Evolutionary conservation across 306 rosid genomes (phyloP).

Genomic region (Pueraria montana): DNA sequence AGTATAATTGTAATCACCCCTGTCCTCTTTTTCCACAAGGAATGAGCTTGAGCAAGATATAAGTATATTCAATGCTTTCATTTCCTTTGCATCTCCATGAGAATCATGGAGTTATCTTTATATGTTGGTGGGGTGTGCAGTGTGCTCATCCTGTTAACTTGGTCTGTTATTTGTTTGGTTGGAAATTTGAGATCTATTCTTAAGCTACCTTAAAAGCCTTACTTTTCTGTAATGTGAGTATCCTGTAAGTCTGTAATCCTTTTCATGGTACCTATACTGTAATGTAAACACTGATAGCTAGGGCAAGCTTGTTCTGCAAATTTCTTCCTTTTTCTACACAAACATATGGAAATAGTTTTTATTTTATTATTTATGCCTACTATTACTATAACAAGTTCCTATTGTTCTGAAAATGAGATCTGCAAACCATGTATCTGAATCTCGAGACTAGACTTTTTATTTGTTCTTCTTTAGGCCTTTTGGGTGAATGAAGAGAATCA

Average conservation of each 20-base stretch:
- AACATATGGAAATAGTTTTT: conserved; percentile 22
- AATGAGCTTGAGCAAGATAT: conserved; percentile 14
- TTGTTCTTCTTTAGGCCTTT: conserved; percentile 17
- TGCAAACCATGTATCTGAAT: conserved; percentile 30
- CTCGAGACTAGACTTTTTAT: neutral
- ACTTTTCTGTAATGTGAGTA: conserved; percentile 10
- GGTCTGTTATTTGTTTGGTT: neutral
- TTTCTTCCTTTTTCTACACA: neutral
- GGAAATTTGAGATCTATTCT: conserved; percentile 39
- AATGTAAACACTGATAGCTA: conserved; percentile 8
- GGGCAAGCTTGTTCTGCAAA: conserved; percentile 7
- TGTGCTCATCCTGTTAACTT: conserved; percentile 40
- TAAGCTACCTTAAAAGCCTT: neutral
- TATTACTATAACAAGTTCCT: neutral
- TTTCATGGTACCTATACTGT: neutral
- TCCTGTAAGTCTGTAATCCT: neutral
- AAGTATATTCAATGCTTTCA: conserved; percentile 30
- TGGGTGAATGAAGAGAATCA: neutral
- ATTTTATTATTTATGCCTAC: neutral
- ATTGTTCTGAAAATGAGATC: conserved; percentile 36
- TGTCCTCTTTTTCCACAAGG: neutral
- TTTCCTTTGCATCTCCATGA: conserved; percentile 16
- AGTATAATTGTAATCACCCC: conserved; percentile 16
- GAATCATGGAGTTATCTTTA: conserved; percentile 2
- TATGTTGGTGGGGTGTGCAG: conserved; percentile 17